A percentile compares a stretch with the other conserved stretches of the same genome.
phyloP scores from a whole-genome alignment of 2,329 filamentous ascomycete genomes.

The Xylaria sp. region DNA sequence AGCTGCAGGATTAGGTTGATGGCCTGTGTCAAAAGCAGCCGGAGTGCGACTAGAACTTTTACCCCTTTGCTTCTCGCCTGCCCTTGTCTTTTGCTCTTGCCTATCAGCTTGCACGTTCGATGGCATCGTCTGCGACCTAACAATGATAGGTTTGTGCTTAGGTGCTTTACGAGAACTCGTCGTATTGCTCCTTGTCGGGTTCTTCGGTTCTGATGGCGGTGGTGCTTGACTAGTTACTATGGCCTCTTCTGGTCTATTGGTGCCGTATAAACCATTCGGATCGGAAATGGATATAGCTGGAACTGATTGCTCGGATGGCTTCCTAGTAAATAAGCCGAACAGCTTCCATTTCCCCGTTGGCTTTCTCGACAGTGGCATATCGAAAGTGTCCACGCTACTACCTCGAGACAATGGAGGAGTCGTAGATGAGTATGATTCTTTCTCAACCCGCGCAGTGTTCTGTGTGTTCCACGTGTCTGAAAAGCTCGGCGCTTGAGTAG shows the following conservation, averaged over 20 bases:
- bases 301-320: slow-evolving; percentile 48
- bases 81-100: slow-evolving; percentile 26
- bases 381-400: slow-evolving; percentile 40
- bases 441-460: slow-evolving; percentile 30
- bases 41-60: slow-evolving; percentile 46
- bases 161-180: slow-evolving; percentile 47
- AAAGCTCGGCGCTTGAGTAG: slow-evolving; percentile 57
- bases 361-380: slow-evolving; percentile 52
- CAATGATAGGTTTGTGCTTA: slow-evolving; percentile 58
- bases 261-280: slow-evolving; percentile 40
- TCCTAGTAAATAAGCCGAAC: slow-evolving; percentile 66
- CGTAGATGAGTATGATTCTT: slow-evolving; percentile 32
- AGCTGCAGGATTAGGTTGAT: slow-evolving; percentile 24
- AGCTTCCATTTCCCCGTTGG: slow-evolving; percentile 69
- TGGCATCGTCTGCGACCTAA: slow-evolving; percentile 58
- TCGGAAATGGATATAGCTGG: slow-evolving; percentile 35
- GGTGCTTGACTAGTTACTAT: slow-evolving; percentile 20
- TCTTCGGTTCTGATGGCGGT: slow-evolving; percentile 40
- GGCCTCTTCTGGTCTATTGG: slow-evolving; percentile 31
- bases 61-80: slow-evolving; percentile 35
- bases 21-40: slow-evolving; percentile 39
- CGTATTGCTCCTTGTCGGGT: slow-evolving; percentile 54
- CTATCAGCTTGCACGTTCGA: slow-evolving; percentile 37
- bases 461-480: slow-evolving; percentile 40
- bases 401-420: slow-evolving; percentile 42